Conservation (phyloP, 1,284 basidiomycete genomes). For the Schizophyllum commune region DNA sequence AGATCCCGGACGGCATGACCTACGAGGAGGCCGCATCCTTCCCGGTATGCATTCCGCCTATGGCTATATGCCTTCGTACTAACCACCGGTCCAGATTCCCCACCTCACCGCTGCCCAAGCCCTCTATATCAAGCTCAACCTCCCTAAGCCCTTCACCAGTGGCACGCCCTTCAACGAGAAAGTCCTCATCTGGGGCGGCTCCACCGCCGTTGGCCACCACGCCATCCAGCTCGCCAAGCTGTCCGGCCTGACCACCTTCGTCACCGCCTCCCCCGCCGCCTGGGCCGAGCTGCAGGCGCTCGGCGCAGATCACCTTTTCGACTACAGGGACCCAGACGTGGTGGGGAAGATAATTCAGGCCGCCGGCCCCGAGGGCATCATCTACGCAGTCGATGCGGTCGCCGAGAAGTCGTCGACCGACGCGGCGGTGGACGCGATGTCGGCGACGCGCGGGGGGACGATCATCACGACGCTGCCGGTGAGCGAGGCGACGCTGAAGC, state of each 20-base stretch:
- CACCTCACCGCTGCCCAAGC: conserved; percentile 17
- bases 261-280: conserved; percentile 32
- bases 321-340: conserved; percentile 21
- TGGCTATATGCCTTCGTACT: not conserved
- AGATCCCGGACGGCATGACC: conserved; percentile 20
- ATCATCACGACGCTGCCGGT: conserved; percentile 7
- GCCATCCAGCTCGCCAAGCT: conserved; percentile 34
- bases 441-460: conserved; percentile 8
- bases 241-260: conserved; percentile 28
- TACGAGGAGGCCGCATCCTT: conserved; percentile 24
- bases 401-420: conserved; percentile 14
- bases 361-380: conserved; percentile 3
- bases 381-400: not conserved
- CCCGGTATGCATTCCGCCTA: not conserved
- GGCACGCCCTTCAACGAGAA: conserved; percentile 2
- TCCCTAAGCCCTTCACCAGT: conserved; percentile 11
- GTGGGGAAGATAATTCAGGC: conserved; percentile 13
- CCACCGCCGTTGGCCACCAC: conserved; percentile 33
- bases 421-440: conserved; percentile 13
- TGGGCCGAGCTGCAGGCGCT: conserved; percentile 27
- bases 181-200: conserved; percentile 32
- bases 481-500: conserved; percentile 2
- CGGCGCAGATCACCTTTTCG: conserved; percentile 32
- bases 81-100: conserved; percentile 4
- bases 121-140: conserved; percentile 14